Evolutionary conservation across 768 basidiomycete species (phyloP), one percentile per base, ranked within the genome.

Genomic region (Dacryopinax spathularia): DNA sequence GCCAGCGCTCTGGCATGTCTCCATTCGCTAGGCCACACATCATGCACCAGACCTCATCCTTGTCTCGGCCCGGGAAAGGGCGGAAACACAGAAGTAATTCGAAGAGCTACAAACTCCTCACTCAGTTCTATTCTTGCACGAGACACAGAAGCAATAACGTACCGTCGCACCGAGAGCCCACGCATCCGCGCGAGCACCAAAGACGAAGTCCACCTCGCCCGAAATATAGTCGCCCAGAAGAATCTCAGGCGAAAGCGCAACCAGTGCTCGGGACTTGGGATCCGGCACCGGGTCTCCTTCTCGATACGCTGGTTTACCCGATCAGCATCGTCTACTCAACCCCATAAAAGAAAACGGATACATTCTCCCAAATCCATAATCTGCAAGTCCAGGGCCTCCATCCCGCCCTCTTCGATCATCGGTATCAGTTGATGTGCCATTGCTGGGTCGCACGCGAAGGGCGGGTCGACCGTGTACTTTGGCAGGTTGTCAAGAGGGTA

Each of bases 11-110:
- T 4, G 48, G 48, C 29, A 56, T 56, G 3, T 13, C 3, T 7
- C 20, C 48, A 22, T 56, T 29, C 15, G 13, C 48, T 29, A 56
- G 18, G 29, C 48, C 48, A 29, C 48, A 56, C 48, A 56, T 56
- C 48, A 56, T 56, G 48, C 48, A 56, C 48, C 48, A 56, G 29
- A 56, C 18, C 20, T 56, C 48, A 29, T 56, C 48, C 25, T 56
- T 56, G 25, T 25, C 22, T 29, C 48, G 22, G 2, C 48, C 48
- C 12, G 48, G 48, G 29, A 56, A 56, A 6, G 48, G 48, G 25
- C 48, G 48, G 13, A 29, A 27, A 18, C 48, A 56, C 7, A 56
- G 48, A 25, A 56, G 48, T 5, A 56, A 29, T 20, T 56, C 48
- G 25, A 56, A 56, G 5, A 56, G 48, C 48, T 56, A 29, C 18